Percentiles rank a stretch among this genome's conserved stretches.
phyloP scores from a whole-genome alignment of 2,329 filamentous ascomycete genomes.

The Phoma sp. region DNA sequence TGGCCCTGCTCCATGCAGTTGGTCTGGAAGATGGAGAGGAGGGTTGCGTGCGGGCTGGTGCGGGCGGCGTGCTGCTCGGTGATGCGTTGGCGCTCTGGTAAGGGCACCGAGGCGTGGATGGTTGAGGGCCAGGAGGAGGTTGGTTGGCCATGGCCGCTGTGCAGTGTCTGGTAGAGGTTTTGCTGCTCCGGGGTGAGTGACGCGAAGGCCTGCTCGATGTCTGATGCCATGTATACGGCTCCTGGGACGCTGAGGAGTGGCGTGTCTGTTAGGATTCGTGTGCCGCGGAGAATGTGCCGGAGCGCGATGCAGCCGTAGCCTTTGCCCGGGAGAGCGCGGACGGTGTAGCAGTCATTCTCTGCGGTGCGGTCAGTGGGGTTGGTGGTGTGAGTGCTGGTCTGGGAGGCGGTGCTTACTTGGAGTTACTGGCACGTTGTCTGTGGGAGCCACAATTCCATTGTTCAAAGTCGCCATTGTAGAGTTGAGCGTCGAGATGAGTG shows the following conservation, averaged over 20 bases:
- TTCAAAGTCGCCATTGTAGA: neutral
- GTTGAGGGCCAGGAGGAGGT: constrained; percentile 32
- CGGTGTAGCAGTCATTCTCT: constrained; percentile 39
- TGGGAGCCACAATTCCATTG: neutral
- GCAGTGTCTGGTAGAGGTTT: constrained; percentile 35
- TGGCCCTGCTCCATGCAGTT: constrained; percentile 49
- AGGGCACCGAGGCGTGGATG: constrained; percentile 30
- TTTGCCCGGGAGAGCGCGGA: constrained; percentile 45
- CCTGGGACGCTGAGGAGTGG: constrained; percentile 47
- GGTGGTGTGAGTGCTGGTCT: neutral
- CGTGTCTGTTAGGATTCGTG: constrained; percentile 49
- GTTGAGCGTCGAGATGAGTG: neutral
- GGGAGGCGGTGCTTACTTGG: neutral
- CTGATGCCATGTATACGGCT: constrained; percentile 39
- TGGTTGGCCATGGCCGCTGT: constrained; percentile 39
- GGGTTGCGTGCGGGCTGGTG: constrained; percentile 24
- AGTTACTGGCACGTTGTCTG: neutral
- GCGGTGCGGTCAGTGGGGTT: neutral
- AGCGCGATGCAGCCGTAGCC: constrained; percentile 53
- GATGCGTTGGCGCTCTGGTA: constrained; percentile 33
- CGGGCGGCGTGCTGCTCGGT: constrained; percentile 42
- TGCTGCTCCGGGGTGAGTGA: constrained; percentile 28
- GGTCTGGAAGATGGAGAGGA: constrained; percentile 49
- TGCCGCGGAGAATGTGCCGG: constrained; percentile 44
- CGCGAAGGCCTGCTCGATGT: constrained; percentile 39